Evolutionary conservation across 2,329 filamentous ascomycete species (phyloP).

Genomic region (Diaporthe ampelina): DNA sequence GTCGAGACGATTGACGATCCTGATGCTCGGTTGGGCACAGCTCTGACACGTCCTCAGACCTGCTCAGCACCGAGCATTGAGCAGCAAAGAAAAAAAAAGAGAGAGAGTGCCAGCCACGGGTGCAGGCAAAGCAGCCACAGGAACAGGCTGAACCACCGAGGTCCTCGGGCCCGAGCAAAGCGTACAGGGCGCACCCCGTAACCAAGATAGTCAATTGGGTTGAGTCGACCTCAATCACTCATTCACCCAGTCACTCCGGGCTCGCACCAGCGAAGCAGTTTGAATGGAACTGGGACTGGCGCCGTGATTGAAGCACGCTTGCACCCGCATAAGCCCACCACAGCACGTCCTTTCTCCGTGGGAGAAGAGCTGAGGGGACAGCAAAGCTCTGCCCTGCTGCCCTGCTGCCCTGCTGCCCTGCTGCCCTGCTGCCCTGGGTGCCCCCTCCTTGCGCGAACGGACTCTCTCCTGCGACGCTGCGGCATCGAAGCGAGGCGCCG

Average conservation of each 20-base stretch:
- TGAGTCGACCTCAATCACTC: background rate
- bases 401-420: constrained; percentile 11
- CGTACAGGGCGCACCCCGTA: constrained; percentile 18
- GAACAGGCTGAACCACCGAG: background rate
- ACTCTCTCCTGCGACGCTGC: constrained; percentile 27
- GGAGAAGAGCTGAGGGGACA: background rate
- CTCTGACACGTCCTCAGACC: background rate
- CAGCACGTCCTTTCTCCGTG: background rate
- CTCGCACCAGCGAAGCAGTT: background rate
- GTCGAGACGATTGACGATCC: background rate
- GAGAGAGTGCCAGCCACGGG: background rate
- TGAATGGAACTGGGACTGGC: constrained; percentile 12
- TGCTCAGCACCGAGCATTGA: background rate
- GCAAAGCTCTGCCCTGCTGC: background rate
- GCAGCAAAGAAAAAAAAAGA: background rate
- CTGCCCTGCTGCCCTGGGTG: background rate
- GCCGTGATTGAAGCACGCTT: background rate
- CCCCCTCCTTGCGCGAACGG: constrained; percentile 22
- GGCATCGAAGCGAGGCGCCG: constrained; percentile 27
- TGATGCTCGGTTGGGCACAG: background rate
- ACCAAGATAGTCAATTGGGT: constrained; percentile 24
- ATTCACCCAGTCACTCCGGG: constrained; percentile 4
- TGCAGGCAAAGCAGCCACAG: background rate
- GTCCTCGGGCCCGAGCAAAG: constrained; percentile 3
- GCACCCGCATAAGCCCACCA: background rate